Evolutionary conservation across 306 rosid genomes (phyloP), one percentile per base, ranked within the genome.

Genomic region (Vachellia pachyceras): DNA sequence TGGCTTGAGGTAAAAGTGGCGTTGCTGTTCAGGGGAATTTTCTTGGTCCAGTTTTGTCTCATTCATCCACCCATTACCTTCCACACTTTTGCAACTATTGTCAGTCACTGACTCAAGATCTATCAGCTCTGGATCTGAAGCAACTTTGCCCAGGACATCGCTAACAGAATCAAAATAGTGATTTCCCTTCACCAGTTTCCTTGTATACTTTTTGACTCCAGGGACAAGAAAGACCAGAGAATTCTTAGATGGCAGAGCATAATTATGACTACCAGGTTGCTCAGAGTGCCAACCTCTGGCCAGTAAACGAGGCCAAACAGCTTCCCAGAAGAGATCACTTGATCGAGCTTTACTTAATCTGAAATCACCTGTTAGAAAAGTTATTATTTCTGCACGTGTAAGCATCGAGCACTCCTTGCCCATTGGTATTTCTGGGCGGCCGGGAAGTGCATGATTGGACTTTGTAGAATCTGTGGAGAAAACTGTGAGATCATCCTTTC

Each of bases 261-360:
- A 92, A 44, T 84, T 83, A 75, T 82, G 72, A 85, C 72, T 69
- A 63, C 85, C 82, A 55, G 97, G 97, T 87, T 95, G 96, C 91
- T 93, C 99, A 40, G 98, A 95, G 73, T 91, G 98, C 99, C 99
- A 95, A 25, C 99, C 99, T 88, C 94, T 90, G 11, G 94, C 98
- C 49, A 95, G 93, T 82, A 95, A 86, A 60, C 98, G 98, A 22
- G 99, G 99, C 99, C 99, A 95, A 82, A 95, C 95, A 36, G 99
- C 97, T 86, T 93, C 98, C 99, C 99, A 95, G 67, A 95, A 95
- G 60, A 95, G 95, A 76, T 95, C 97, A 45, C 85, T 89, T 17
- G 99, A 88, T 55, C 97, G 91, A 15, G 97, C 92, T 88, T 95
- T 95, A 86, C 98, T 95, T 60, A 95, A 84, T 84, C 99, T 87